Evolutionary conservation across 1,139 yeast genomes (phyloP).

Genomic region (Geotrichum phurueaensis): DNA sequence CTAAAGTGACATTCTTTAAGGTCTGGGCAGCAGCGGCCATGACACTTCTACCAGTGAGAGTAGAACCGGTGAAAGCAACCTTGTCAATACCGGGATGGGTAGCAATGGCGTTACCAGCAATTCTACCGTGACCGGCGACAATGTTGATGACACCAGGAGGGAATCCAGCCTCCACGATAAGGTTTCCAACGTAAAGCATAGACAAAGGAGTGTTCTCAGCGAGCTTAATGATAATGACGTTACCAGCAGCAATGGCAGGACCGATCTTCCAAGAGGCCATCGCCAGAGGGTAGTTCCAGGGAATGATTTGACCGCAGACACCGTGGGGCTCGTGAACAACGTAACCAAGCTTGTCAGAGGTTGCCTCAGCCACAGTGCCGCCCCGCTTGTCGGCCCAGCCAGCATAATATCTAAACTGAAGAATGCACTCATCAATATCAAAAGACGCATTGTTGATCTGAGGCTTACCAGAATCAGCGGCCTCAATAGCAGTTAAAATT

Average conservation of each 20-base stretch:
- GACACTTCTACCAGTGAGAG: constrained; percentile 68
- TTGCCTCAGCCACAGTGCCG: constrained; percentile 66
- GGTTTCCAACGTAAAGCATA: constrained; percentile 57
- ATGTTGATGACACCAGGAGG: constrained; percentile 78
- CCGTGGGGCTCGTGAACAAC: constrained; percentile 80
- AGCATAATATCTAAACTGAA: constrained; percentile 62
- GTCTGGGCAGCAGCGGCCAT: constrained; percentile 54
- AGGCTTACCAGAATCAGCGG: constrained; percentile 63
- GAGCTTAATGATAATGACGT: constrained; percentile 69
- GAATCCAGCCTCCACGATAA: constrained; percentile 63
- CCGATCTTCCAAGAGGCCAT: constrained; percentile 83
- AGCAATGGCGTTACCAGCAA: constrained; percentile 68
- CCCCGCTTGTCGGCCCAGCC: constrained; percentile 84
- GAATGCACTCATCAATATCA: constrained; percentile 51
- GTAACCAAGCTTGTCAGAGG: constrained; percentile 61
- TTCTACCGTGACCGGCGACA: constrained; percentile 66
- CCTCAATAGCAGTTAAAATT: constrained; percentile 52
- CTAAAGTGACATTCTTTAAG: constrained; percentile 60
- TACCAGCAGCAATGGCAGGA: constrained; percentile 79
- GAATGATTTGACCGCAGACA: constrained; percentile 74
- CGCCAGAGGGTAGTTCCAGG: constrained; percentile 82
- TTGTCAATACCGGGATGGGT: constrained; percentile 63
- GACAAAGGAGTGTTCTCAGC: constrained; percentile 81
- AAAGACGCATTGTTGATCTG: constrained; percentile 33
- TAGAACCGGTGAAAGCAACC: constrained; percentile 79